Conservation (phyloP, 345 rosid genomes). For the Citropsis articulata region DNA sequence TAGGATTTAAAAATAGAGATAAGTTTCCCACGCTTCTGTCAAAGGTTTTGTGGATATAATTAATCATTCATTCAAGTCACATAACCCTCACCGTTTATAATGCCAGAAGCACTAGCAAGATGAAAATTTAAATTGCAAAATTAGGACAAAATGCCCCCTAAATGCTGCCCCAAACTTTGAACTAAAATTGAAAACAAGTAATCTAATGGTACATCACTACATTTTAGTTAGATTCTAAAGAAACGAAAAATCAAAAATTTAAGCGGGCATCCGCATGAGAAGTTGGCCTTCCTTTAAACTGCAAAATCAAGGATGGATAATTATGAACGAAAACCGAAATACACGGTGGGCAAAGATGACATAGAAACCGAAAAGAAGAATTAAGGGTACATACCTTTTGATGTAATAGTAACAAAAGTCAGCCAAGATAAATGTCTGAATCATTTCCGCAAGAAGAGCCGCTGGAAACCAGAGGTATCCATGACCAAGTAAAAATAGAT, state of each 20-base stretch:
- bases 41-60: not conserved
- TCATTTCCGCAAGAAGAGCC: slow-evolving; percentile 54
- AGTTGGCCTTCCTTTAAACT: slow-evolving; percentile 40
- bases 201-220: not conserved
- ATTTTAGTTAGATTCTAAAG: not conserved
- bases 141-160: not conserved
- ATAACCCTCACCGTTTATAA: not conserved
- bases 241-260: not conserved
- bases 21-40: no score
- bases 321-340: not conserved
- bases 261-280: slow-evolving; percentile 45
- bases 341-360: no score
- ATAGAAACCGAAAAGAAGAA: not conserved
- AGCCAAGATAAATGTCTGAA: slow-evolving; percentile 82
- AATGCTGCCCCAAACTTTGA: not conserved
- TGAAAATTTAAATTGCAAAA: not conserved
- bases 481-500: slow-evolving; percentile 44
- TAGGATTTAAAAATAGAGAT: no score
- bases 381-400: slow-evolving; percentile 43
- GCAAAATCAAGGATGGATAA: not conserved
- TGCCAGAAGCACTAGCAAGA: not conserved
- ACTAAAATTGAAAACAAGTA: not conserved
- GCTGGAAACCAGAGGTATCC: slow-evolving; percentile 68
- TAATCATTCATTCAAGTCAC: not conserved
- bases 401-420: slow-evolving; percentile 88